Conservation (phyloP, 768 basidiomycete genomes). For the Phaffia tasmanica region DNA sequence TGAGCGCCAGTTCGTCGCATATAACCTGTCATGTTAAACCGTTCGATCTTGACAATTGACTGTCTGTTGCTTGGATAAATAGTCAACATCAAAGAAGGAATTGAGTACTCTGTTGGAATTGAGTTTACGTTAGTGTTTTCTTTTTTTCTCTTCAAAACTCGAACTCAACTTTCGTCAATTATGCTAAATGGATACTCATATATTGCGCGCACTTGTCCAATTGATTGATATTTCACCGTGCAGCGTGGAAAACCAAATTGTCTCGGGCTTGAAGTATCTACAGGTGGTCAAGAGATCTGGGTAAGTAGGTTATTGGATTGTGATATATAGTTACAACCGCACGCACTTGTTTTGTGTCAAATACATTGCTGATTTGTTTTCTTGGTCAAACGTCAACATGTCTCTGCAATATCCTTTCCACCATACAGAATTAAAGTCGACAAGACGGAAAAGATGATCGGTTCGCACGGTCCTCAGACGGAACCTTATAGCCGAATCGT, state of each 20-base stretch:
- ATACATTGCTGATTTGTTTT: too few relatives aligned
- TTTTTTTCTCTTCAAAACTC: not conserved
- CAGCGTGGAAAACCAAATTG: slow-evolving; percentile 82
- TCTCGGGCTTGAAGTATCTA: slow-evolving; percentile 51
- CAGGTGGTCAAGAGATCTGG: slow-evolving; percentile 77
- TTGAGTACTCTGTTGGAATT: slow-evolving; percentile 57
- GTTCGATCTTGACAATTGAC: too few relatives aligned
- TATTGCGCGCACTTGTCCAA: slow-evolving; percentile 46
- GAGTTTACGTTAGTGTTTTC: slow-evolving; percentile 44
- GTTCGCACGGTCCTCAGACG: slow-evolving; percentile 74
- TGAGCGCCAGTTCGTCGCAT: not conserved
- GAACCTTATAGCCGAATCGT: slow-evolving; percentile 53
- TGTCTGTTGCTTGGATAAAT: not conserved
- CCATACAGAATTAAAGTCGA: slow-evolving; percentile 50
- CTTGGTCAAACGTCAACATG: not conserved
- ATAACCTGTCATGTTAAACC: not conserved
- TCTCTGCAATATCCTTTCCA: not conserved
- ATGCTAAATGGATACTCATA: slow-evolving; percentile 51
- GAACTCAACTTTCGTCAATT: not conserved
- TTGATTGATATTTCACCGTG: too few relatives aligned
- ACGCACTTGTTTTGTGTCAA: not conserved
- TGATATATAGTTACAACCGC: not conserved
- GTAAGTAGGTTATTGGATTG: slow-evolving; percentile 48
- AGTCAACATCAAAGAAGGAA: slow-evolving; percentile 39
- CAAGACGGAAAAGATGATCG: slow-evolving; percentile 86